Evolutionary conservation across 179 eudicot genomes (phyloP), one percentile per base, ranked within the genome.

Genomic region (Camellia oleifera): DNA sequence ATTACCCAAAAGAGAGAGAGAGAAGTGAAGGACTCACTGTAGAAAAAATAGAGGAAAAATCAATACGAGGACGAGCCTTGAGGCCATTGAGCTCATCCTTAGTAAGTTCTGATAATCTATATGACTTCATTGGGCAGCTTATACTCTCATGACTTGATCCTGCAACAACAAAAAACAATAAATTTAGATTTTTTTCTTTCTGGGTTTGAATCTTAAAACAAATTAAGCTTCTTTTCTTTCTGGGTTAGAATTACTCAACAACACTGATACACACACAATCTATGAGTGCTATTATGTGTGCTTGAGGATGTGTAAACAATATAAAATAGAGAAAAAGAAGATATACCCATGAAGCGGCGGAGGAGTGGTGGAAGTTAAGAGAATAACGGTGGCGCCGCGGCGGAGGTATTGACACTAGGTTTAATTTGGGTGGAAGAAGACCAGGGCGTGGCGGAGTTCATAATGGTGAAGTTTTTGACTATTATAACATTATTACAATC

Each of bases 21-120:
- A 20, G 26, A 67, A 52, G 0, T 48, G 45, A 62, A n/a, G 66
- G 23, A 62, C 66, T 62, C 26, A 62, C 66, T 62, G 26, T 62
- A 73, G 80, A 75, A 77, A 95, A 95, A 81, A 95, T 92, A 57
- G 98, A 93, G 56, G 94, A 81, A 81, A 95, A 95, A 87, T 95
- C 95, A 81, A 95, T 88, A 12, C 98, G 89, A 58, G 99, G 98
- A 68, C 99, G 98, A 81, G 97, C 87, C 87, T 90, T 93, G 79
- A 95, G 91, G 77, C 78, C 85, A 79, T 87, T 83, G 78, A 93
- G 92, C 91, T 95, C 94, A 10, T 78, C 77, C 65, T 83, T 79
- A 67, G 84, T 76, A 69, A 95, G 95, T 71, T 95, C 98, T 26
- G 99, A 91, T 83, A 95, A 83, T 84, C 80, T 91, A 87, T 93